Conservation (phyloP, 805 yeast species). For the Zygoascus flipseniorum region DNA sequence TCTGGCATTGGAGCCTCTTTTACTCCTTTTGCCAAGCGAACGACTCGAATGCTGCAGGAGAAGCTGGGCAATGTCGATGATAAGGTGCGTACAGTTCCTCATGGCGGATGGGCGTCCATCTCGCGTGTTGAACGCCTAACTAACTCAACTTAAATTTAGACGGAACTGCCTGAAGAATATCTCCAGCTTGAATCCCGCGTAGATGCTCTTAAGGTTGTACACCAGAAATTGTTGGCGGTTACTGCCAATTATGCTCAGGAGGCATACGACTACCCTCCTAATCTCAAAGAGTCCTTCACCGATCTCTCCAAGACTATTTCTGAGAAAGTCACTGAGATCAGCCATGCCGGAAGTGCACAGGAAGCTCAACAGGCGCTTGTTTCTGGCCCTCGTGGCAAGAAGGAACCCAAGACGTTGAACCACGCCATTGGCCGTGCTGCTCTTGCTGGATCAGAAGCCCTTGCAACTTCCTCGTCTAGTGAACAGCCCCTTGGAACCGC, state of each 20-base stretch:
- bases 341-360: constrained; percentile 66
- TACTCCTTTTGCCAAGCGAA: constrained; percentile 73
- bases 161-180: constrained; percentile 79
- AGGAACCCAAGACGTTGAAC: constrained; percentile 68
- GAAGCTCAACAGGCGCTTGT: constrained; percentile 73
- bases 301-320: constrained; percentile 62
- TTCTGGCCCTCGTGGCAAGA: constrained; percentile 34
- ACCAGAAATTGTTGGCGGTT: constrained; percentile 47
- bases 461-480: background rate
- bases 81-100: constrained; percentile 31
- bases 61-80: constrained; percentile 72
- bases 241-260: constrained; percentile 60
- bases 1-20: constrained; percentile 35
- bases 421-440: constrained; percentile 78
- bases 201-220: constrained; percentile 63
- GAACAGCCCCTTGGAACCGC: constrained; percentile 47
- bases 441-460: constrained; percentile 36
- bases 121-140: background rate
- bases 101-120: background rate
- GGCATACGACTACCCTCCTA: constrained; percentile 76
- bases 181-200: constrained; percentile 62
- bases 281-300: constrained; percentile 63
- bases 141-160: constrained; percentile 22
- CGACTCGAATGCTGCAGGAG: constrained; percentile 72
- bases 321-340: constrained; percentile 54